These are phyloP conservation scores for Dendrobium chrysotoxum DNA, from an alignment of 106 monocot species.

Conservation along the genomic window DNA sequence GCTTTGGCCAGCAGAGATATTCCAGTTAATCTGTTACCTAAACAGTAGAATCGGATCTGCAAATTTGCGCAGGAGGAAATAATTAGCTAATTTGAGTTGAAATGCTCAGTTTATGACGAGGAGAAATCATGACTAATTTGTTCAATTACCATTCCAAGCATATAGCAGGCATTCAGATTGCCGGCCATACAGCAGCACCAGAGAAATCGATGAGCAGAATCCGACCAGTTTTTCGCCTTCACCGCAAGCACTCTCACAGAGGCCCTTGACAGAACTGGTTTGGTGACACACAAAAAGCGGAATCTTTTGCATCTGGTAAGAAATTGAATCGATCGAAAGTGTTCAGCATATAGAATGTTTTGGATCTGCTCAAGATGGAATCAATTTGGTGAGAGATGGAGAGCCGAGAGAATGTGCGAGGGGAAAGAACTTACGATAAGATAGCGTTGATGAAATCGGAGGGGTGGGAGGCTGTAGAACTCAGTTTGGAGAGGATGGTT, in stretches of 20 bases:
- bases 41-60: conserved; percentile 70
- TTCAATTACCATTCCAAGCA: conserved; percentile 1
- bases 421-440: not conserved
- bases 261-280: conserved; percentile 25
- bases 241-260: conserved; percentile 23
- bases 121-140: not conserved
- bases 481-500: not conserved
- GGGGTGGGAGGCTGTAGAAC: not conserved
- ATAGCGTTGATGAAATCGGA: not conserved
- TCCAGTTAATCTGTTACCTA: conserved; percentile 26
- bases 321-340: not conserved
- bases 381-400: too few relatives aligned
- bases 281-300: conserved; percentile 10
- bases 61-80: not conserved
- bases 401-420: not conserved
- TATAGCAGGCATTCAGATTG: conserved; percentile 42
- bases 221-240: conserved; percentile 36
- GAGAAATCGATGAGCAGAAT: conserved; percentile 31
- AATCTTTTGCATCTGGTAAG: conserved; percentile 36
- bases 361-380: not conserved
- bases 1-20: conserved; percentile 47
- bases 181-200: conserved; percentile 32
- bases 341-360: too few relatives aligned
- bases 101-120: too few relatives aligned
- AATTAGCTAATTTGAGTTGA: too few relatives aligned